Conservation (phyloP, 1,139 yeast species). For the Zygoascus sp. region DNA sequence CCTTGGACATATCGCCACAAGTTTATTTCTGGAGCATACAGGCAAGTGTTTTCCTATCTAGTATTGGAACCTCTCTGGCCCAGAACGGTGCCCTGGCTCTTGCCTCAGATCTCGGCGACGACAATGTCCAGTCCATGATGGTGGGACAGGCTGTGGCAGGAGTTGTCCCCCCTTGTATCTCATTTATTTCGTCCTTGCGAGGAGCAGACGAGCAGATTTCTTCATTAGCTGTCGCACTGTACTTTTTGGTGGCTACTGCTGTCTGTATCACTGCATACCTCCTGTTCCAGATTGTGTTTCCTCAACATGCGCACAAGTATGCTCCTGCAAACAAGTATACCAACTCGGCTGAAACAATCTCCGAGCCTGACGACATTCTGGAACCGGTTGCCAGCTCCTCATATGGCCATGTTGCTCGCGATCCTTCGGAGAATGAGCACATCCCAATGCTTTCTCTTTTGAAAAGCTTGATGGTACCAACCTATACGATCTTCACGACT, state of each 20-base stretch:
- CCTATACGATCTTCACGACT: constrained; percentile 64
- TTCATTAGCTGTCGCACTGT: constrained; percentile 49
- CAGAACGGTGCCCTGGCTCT: constrained; percentile 92
- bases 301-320: constrained; percentile 5
- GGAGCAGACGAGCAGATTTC: constrained; percentile 35
- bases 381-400: neutral
- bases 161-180: constrained; percentile 75
- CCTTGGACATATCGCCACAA: constrained; percentile 41
- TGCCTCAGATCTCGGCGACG: constrained; percentile 71
- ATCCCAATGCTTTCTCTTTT: constrained; percentile 52
- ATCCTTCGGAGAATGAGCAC: constrained; percentile 20
- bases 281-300: constrained; percentile 9
- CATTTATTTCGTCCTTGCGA: constrained; percentile 49
- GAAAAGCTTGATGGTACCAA: constrained; percentile 57
- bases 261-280: constrained; percentile 15
- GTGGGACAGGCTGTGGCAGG: constrained; percentile 96
- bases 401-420: neutral
- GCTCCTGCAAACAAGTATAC: constrained; percentile 7
- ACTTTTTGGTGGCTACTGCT: constrained; percentile 19
- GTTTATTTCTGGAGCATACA: constrained; percentile 45
- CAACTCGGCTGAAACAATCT: neutral
- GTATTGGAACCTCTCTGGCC: constrained; percentile 55
- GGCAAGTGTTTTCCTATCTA: constrained; percentile 42
- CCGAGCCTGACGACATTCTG: constrained; percentile 4
- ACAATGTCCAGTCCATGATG: constrained; percentile 82